A percentile compares a stretch with the other conserved stretches of the same genome.
phyloP scores from a whole-genome alignment of 257 asterid species.

The Asclepias syriaca region DNA sequence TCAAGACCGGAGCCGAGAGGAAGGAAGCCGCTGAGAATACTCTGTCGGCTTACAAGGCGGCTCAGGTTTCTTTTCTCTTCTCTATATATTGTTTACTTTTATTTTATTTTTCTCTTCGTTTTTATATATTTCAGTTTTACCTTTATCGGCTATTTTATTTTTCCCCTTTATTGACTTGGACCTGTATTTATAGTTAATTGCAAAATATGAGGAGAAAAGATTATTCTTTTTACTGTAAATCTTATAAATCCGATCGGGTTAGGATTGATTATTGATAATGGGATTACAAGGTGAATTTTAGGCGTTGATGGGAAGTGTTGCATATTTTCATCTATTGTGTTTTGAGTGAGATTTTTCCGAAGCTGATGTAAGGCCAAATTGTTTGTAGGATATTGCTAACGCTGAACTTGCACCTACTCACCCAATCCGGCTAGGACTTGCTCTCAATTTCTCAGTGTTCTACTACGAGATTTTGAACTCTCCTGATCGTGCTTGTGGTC shows the following conservation, averaged over 20 bases:
- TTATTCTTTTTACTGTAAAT: neutral
- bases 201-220: neutral
- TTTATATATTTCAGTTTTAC: neutral
- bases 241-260: constrained; percentile 1
- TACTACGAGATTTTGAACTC: constrained; percentile 81
- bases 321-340: neutral
- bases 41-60: constrained; percentile 77
- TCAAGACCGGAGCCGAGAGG: constrained; percentile 61
- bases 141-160: neutral
- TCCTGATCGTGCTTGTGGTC: constrained; percentile 81
- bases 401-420: constrained; percentile 81
- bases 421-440: constrained; percentile 81
- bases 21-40: constrained; percentile 91
- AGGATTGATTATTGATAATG: neutral
- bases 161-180: neutral
- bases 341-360: neutral
- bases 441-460: constrained; percentile 86
- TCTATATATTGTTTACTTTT: neutral
- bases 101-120: neutral
- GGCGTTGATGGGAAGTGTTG: neutral
- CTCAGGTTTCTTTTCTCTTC: constrained; percentile 48
- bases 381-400: constrained; percentile 64
- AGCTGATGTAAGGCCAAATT: constrained; percentile 1
- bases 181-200: neutral
- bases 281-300: neutral